phyloP scores from a whole-genome alignment of 257 asterid genomes.

The Gentiana straminea region DNA sequence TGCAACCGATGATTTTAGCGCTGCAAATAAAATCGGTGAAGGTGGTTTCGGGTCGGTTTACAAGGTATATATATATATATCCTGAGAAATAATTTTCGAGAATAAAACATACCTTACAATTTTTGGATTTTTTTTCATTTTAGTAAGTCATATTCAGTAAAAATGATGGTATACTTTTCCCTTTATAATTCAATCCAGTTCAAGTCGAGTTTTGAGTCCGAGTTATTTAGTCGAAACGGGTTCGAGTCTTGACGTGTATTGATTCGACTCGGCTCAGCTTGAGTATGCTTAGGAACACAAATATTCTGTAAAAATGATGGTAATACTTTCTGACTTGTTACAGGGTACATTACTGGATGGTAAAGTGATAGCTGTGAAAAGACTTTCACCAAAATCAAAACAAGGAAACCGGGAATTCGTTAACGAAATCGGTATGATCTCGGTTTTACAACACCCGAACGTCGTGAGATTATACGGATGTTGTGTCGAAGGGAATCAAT shows the following conservation, averaged over 20 bases:
- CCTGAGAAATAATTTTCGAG: too few relatives aligned
- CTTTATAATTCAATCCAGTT: too few relatives aligned
- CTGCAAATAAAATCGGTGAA: conserved; percentile 53
- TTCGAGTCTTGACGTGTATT: too few relatives aligned
- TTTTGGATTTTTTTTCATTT: neutral
- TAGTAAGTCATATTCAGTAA: too few relatives aligned
- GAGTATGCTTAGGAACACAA: too few relatives aligned
- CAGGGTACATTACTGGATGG: conserved; percentile 56
- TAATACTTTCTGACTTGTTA: neutral
- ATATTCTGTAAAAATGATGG: too few relatives aligned
- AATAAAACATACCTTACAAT: conserved; percentile 1
- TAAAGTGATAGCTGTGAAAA: conserved; percentile 48
- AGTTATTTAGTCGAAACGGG: too few relatives aligned
- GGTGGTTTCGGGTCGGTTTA: conserved; percentile 68
- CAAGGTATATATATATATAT: conserved; percentile 26
- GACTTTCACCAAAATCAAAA: conserved; percentile 48
- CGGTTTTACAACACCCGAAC: conserved; percentile 57
- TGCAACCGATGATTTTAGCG: conserved; percentile 41
- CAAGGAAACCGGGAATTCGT: conserved; percentile 68
- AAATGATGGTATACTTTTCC: too few relatives aligned
- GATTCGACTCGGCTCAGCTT: too few relatives aligned
- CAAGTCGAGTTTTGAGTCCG: too few relatives aligned
- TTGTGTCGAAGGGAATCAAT: conserved; percentile 52
- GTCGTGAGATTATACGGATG: conserved; percentile 58
- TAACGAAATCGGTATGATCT: conserved; percentile 52